Conservation (phyloP, 2,329 filamentous ascomycete genomes). For the Cytospora piceicola region DNA sequence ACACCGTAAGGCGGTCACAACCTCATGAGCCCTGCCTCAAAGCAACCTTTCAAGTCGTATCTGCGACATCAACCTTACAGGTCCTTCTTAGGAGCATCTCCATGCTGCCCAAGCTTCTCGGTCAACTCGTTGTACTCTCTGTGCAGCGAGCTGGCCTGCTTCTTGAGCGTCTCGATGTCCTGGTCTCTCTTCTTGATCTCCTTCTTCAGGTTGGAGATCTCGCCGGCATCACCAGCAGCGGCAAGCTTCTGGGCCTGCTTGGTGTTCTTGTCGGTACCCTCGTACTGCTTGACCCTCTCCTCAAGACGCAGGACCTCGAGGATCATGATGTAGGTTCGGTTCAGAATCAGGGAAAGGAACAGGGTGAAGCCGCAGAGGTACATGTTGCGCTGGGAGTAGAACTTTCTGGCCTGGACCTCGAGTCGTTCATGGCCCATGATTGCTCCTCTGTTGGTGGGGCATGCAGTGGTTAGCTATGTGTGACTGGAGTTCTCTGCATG, state of each 20-base stretch:
- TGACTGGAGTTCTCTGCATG: background rate
- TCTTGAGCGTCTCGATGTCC: conserved; percentile 87
- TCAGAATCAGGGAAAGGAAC: conserved; percentile 97
- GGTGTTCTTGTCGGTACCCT: conserved; percentile 62
- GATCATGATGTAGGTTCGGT: conserved; percentile 98
- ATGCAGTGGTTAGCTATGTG: conserved; percentile 32
- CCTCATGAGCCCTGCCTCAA: background rate
- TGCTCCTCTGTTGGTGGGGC: conserved; percentile 52
- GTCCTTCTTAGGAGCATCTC: conserved; percentile 61
- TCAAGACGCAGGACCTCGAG: conserved; percentile 89
- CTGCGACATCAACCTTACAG: conserved; percentile 42
- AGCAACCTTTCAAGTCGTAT: background rate
- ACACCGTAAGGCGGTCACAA: background rate
- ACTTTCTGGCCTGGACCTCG: conserved; percentile 99
- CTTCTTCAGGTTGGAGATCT: conserved; percentile 71
- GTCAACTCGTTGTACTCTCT: conserved; percentile 85
- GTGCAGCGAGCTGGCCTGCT: conserved; percentile 83
- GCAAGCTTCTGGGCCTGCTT: conserved; percentile 76
- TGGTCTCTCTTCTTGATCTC: conserved; percentile 78
- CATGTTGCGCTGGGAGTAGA: conserved; percentile 99
- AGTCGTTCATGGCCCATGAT: conserved; percentile 91
- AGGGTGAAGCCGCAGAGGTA: conserved; percentile 99
- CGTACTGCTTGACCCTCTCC: conserved; percentile 84
- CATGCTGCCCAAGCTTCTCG: conserved; percentile 73
- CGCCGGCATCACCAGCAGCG: conserved; percentile 72